Evolutionary conservation across 2,329 filamentous ascomycete species (phyloP), one percentile per base, ranked within the genome.

Genomic region (Penicillium sp.): DNA sequence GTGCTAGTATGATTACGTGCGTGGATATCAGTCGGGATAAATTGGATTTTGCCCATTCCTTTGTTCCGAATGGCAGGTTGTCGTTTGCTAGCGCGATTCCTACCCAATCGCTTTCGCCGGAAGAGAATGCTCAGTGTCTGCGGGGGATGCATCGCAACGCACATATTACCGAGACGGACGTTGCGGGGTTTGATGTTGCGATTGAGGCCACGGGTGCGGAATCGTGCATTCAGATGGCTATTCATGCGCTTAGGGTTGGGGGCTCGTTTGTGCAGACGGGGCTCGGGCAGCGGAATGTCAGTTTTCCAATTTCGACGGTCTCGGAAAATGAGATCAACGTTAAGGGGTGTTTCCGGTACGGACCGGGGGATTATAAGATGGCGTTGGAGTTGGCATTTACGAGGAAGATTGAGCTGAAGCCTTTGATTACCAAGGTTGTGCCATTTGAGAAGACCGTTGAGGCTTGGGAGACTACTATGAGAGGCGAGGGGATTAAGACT

Each of bases 11-110:
- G 30, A 78, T 87, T 22, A 82, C 81, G 3, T 82, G 85, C 38
- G 79, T 81, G 13, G 85, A 87, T 60, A 72, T 87, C 10, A 81
- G 84, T 53, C 74, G 75, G 31, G 79, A 81, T 2, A 82, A 84
- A 8, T 78, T 87, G 31, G 70, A 80, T 53, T 86, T 85, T 62
- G 84, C 67, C 6, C 10, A 53, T 22, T 52, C 41, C 7, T 52
- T 53, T 47, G 43, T 58, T 1, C 48, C 47, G 6, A 48, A 53
- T 18, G 50, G 50, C 3, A 43, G 52, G 8, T 24, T 55, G 16
- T 35, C 36, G 9, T 55, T 60, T 9, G 33, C 43, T 10, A 55
- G 55, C 2, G 48, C 46, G 14, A 51, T 61, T 24, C 54, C 60
- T 2, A 50, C 51, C 5, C 16, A 44, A 6, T 10, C 30, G 3